Evolutionary conservation across 352 stramenopile species (phyloP), one percentile per base, ranked within the genome.

Genomic region (Phytophthora megakarya): DNA sequence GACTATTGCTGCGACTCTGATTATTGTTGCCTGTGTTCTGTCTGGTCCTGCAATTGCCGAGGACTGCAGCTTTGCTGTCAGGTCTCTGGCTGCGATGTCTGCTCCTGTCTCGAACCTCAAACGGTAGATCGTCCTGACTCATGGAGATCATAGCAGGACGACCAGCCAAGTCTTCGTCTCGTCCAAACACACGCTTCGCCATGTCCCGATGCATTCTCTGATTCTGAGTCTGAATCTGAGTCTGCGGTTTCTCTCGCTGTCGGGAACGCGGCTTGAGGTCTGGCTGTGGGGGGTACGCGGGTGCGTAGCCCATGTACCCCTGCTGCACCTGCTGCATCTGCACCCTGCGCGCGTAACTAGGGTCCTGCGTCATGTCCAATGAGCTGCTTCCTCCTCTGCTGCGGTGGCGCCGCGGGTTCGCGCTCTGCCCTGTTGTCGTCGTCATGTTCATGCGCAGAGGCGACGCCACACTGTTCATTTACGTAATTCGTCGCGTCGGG

Each of bases 371-470:
- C 40, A 32, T 40, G 40, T 43, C 53, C 50, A 43, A 48, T 13
- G 43, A 43, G 48, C 38, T 59, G 50, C 28, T 46, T 42, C 26
- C 42, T n/a, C 43, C 19, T 33, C 44, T 49, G 22, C n/a, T 37
- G 16, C 59, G 53, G 22, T 57, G 55, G 11, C 65, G 64, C 18
- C 57, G 61, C 28, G 65, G 50, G 33, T 13, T 33, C 6, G 51
- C 35, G 35, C 28, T 16, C 3, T 68, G 57, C 16, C 47, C 37
- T 8, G 63, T 37, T 16, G 67, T 68, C 39, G 66, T 64, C 35
- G 63, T 76, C 67, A 73, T 72, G 37, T 72, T 75, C 65, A 77
- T 75, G 22, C 67, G 67, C 49, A 79, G 47, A 35, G 71, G 67
- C 37, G 71, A 73, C 63, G 49, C 67, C 47, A 79, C 71, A 43